Evolutionary conservation across 257 asterid genomes (phyloP).

Genomic region (Euphrasia confusa): DNA sequence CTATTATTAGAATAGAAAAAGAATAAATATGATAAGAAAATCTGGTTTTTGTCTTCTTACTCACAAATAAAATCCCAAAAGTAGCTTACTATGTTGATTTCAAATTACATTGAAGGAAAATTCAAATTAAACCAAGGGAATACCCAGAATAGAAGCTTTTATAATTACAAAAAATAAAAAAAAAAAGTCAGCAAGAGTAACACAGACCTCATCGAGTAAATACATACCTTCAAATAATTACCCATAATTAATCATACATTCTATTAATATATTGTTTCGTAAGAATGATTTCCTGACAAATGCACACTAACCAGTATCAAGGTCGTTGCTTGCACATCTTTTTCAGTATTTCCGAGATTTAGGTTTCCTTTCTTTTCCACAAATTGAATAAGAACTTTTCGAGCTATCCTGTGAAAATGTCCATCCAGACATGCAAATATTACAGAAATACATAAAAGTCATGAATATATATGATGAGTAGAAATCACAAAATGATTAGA

Average conservation of each 20-base stretch:
- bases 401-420: constrained; percentile 50
- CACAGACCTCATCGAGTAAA: constrained; percentile 3
- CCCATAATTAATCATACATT: not conserved
- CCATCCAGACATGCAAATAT: constrained; percentile 16
- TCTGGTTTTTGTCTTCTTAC: constrained; percentile 1
- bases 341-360: constrained; percentile 34
- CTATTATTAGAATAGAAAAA: constrained; percentile 1
- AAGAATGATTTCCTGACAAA: constrained; percentile 1
- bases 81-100: not conserved
- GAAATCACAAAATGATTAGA: constrained; percentile 10
- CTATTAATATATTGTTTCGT: constrained; percentile 3
- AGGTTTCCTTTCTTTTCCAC: constrained; percentile 36
- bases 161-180: not conserved
- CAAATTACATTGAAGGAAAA: not conserved
- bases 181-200: not conserved
- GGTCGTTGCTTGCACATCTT: constrained; percentile 44
- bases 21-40: not conserved
- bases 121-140: constrained; percentile 1
- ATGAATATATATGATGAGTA: constrained; percentile 15
- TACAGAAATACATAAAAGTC: constrained; percentile 4
- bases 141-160: constrained; percentile 7
- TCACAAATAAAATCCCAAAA: not conserved
- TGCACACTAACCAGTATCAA: constrained; percentile 53
- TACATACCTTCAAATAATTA: constrained; percentile 10
- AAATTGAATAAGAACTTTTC: constrained; percentile 33